Percentiles rank a stretch among this genome's conserved stretches.
These are phyloP conservation scores for Sporormia fimetaria DNA, from an alignment of 495 filamentous ascomycete species.

Conservation along the genomic window DNA sequence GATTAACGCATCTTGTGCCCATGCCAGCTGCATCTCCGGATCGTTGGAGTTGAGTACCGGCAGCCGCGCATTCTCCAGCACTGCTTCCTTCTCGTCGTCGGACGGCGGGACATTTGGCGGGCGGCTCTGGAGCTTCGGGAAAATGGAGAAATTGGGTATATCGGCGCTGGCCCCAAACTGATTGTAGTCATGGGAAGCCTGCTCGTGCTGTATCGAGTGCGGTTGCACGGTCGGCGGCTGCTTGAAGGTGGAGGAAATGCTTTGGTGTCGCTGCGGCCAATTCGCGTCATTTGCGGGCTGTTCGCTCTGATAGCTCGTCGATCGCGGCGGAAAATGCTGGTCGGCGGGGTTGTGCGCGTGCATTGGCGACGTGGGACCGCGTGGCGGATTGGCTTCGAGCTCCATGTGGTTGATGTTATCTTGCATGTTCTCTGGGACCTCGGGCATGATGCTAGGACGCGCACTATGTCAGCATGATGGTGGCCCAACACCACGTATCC, in stretches of 20 bases:
- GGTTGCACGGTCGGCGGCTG: constrained; percentile 24
- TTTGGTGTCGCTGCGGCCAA: constrained; percentile 15
- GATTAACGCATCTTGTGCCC: constrained; percentile 84
- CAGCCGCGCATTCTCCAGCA: constrained; percentile 67
- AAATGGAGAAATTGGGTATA: constrained; percentile 72
- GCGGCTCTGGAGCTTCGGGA: constrained; percentile 69
- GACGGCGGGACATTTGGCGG: constrained; percentile 87
- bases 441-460: constrained; percentile 53
- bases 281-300: constrained; percentile 6
- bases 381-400: constrained; percentile 49
- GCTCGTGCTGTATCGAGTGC: constrained; percentile 26
- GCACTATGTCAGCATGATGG: constrained; percentile 21
- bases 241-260: constrained; percentile 24
- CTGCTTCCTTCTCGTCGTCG: constrained; percentile 85
- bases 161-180: constrained; percentile 20
- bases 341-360: constrained; percentile 12
- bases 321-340: constrained; percentile 16
- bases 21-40: constrained; percentile 89
- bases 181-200: constrained; percentile 32
- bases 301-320: constrained; percentile 15
- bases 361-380: constrained; percentile 27
- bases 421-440: constrained; percentile 79
- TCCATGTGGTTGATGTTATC: constrained; percentile 83
- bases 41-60: constrained; percentile 88
- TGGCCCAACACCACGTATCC: too few species aligned